phyloP scores from a whole-genome alignment of 192 early-diverging fungal genomes.

The Radiomyces spectabilis region DNA sequence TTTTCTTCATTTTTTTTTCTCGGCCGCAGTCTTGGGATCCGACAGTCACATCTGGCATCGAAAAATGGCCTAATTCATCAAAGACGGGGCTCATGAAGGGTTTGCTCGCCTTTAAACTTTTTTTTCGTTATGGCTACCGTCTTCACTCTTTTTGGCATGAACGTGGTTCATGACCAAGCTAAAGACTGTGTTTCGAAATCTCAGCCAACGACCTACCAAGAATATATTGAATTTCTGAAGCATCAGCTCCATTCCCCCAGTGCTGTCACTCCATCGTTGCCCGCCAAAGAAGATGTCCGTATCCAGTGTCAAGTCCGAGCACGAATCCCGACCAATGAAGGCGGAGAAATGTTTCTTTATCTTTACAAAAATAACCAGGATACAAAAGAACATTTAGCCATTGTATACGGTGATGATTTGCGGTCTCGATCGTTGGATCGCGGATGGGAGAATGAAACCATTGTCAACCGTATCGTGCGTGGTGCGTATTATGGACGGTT shows the following conservation, averaged over 20 bases:
- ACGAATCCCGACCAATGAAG: slow-evolving; percentile 70
- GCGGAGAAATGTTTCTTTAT: slow-evolving; percentile 74
- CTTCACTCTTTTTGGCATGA: slow-evolving; percentile 31
- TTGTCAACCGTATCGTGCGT: slow-evolving; percentile 68
- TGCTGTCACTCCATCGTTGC: slow-evolving; percentile 19
- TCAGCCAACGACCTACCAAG: slow-evolving; percentile 18
- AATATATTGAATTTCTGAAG: slow-evolving; percentile 27
- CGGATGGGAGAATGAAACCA: slow-evolving; percentile 60
- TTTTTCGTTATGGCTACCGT: slow-evolving; percentile 18
- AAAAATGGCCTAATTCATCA: too few species aligned
- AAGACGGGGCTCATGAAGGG: too few species aligned
- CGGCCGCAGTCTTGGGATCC: too few species aligned
- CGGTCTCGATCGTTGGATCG: slow-evolving; percentile 59
- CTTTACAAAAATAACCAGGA: slow-evolving; percentile 82
- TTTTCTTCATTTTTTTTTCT: too few species aligned
- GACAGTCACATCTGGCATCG: too few species aligned
- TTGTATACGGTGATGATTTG: slow-evolving; percentile 87
- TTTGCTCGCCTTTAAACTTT: too few species aligned
- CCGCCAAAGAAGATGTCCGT: slow-evolving; percentile 2
- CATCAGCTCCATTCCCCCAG: slow-evolving; percentile 19
- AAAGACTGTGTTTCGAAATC: background rate
- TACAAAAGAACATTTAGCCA: slow-evolving; percentile 87
- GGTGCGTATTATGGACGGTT: slow-evolving; percentile 65
- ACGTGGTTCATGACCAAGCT: slow-evolving; percentile 20
- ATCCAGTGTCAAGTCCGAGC: slow-evolving; percentile 60